Percentiles rank a stretch among this genome's conserved stretches.
Conservation (phyloP, 306 rosid species). For the Parietaria judaica region DNA sequence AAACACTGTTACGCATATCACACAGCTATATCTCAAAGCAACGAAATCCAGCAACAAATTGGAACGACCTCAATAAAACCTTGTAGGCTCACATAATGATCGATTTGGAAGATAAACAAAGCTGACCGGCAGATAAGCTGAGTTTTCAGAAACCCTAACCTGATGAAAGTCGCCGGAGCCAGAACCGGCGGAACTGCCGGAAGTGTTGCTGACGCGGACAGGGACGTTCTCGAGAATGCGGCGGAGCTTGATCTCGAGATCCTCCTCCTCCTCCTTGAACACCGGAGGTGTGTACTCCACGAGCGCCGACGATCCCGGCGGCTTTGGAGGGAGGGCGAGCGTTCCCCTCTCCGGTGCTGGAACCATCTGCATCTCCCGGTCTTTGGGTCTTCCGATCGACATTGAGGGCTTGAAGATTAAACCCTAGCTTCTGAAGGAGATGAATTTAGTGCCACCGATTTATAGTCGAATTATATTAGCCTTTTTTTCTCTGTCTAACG, state of each 20-base stretch:
- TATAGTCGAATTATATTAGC: background rate
- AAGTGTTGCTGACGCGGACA: constrained; percentile 91
- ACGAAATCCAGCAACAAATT: no score
- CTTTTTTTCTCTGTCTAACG: no score
- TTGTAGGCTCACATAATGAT: background rate
- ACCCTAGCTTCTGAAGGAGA: constrained; percentile 31
- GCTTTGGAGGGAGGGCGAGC: constrained; percentile 33
- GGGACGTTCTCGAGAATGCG: constrained; percentile 86
- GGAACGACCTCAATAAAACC: no score
- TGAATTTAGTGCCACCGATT: constrained; percentile 3
- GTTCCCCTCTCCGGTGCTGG: constrained; percentile 38
- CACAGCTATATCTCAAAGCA: no score
- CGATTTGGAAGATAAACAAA: background rate
- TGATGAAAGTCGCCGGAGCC: constrained; percentile 98
- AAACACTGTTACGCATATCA: no score
- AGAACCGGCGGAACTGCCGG: constrained; percentile 93
- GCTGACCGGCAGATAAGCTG: background rate
- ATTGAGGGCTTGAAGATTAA: constrained; percentile 12
- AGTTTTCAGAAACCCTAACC: constrained; percentile 29
- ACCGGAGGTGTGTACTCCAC: constrained; percentile 64
- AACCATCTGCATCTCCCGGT: constrained; percentile 44
- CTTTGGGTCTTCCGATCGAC: constrained; percentile 19
- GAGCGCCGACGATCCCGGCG: constrained; percentile 52
- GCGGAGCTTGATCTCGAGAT: constrained; percentile 86
- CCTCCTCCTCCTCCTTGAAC: constrained; percentile 84